These are phyloP conservation scores for Datisca glomerata DNA, from an alignment of 306 rosid species.

Conservation along the genomic window DNA sequence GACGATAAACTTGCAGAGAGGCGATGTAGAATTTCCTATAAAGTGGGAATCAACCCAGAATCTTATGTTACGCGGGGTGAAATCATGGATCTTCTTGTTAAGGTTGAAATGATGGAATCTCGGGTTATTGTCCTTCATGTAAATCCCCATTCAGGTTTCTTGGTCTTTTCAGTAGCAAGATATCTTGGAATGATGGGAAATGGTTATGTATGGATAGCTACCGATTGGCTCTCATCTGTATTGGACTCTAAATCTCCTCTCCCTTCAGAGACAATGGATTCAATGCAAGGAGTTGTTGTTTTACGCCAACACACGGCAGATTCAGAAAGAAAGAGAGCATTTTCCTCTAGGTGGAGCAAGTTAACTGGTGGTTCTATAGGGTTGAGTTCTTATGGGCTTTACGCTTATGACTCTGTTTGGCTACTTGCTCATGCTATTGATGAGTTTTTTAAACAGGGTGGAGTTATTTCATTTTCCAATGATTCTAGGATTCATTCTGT, in stretches of 20 bases:
- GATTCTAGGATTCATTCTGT: conserved; percentile 34
- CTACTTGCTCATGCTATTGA: conserved; percentile 69
- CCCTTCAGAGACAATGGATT: conserved; percentile 30
- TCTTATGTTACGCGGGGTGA: conserved; percentile 21
- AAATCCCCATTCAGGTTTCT: conserved; percentile 55
- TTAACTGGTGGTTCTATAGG: conserved; percentile 63
- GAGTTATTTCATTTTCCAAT: conserved; percentile 51
- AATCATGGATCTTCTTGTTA: conserved; percentile 55
- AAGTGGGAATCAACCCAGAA: conserved; percentile 46
- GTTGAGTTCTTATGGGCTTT: conserved; percentile 68
- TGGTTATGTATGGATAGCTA: conserved; percentile 91
- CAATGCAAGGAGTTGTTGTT: conserved; percentile 64
- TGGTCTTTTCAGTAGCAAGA: conserved; percentile 50
- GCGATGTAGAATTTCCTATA: conserved; percentile 69
- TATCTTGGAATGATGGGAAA: conserved; percentile 73
- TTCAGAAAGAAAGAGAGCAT: conserved; percentile 50
- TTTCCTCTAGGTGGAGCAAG: conserved; percentile 67
- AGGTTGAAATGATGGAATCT: conserved; percentile 69
- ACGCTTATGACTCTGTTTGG: conserved; percentile 89
- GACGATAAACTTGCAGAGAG: conserved; percentile 50
- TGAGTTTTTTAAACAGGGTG: conserved; percentile 57
- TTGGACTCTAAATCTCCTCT: conserved; percentile 48
- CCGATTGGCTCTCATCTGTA: conserved; percentile 80
- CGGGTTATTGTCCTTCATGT: conserved; percentile 76
- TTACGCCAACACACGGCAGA: conserved; percentile 80